Evolutionary conservation across 176 grass and related monocot species (phyloP), one percentile per base, ranked within the genome.

Genomic region (Oropetium thomaeum): DNA sequence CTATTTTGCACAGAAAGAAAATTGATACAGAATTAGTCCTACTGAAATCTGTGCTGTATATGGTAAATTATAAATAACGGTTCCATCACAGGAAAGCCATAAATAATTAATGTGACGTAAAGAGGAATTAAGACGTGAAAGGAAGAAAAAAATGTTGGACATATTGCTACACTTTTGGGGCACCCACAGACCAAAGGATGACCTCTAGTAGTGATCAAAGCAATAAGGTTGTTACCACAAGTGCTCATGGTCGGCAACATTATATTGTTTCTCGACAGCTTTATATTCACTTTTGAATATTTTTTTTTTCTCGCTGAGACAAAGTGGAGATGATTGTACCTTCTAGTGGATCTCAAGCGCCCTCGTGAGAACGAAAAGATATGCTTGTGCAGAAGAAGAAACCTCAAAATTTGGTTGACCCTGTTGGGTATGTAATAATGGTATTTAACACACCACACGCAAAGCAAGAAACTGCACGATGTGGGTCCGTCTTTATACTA

Each of bases 211-310:
- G 63, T 76, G 71, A 76, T 57, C 39, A 58, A 60, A 51, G 35
- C 64, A 59, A 58, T 51, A 65, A 10, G 20, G 20, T 47, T 44
- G 70, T 42, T 77, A 58, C 65, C 62, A 83, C 35, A 28, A 78
- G 69, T 83, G 59, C 38, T 73, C 40, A 26, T 69, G 73, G 82
- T 85, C 69, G 80, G 75, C 74, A 88, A 49, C 16, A 53, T 58
- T 73, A 30, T 73, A 45, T 81, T 86, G 66, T 69, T 83, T 74
- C 32, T 32, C 43, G 19, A 45, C 22, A 77, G 42, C 35, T 76
- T 67, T 67, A 9, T 44, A 25, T 30, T 48, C 10, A 11, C 23
- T 44, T 82, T 80, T 29, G 16, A 58, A 5, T 53, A 65, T 73
- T 40, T 29, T 74, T 70, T 7, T 49, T 59, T 62, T 70, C 3